Percentiles rank a stretch among this genome's conserved stretches.
Evolutionary conservation across 176 grass and related monocot genomes (phyloP).

Genomic region (Aegilops sharonensis): DNA sequence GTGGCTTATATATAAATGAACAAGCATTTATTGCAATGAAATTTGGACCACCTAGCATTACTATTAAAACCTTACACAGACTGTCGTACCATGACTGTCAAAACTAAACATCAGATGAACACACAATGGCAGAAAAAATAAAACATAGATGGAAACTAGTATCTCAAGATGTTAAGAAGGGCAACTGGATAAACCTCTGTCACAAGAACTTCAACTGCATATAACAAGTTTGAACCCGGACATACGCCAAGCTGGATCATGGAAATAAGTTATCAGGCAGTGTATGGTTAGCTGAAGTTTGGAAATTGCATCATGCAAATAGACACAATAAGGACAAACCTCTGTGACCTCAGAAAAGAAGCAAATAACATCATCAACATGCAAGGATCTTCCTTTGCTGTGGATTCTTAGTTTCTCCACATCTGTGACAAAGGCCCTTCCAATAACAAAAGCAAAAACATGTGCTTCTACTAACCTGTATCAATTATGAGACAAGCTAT

Average conservation of each 20-base stretch:
- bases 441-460: slow-evolving; percentile 99
- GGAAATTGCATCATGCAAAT: slow-evolving; percentile 8
- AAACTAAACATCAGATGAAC: slow-evolving; percentile 10
- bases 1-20: slow-evolving; percentile 12
- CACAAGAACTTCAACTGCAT: slow-evolving; percentile 88
- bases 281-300: slow-evolving; percentile 18
- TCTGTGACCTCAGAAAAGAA: slow-evolving; percentile 91
- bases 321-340: slow-evolving; percentile 48
- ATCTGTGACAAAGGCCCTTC: slow-evolving; percentile 97
- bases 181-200: slow-evolving; percentile 78
- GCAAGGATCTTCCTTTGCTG: slow-evolving; percentile 80
- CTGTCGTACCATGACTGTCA: neutral
- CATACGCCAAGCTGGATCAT: slow-evolving; percentile 75
- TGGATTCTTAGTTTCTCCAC: slow-evolving; percentile 96
- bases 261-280: slow-evolving; percentile 28
- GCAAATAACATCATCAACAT: slow-evolving; percentile 69
- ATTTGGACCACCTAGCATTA: neutral
- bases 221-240: slow-evolving; percentile 94
- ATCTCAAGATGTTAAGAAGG: slow-evolving; percentile 23
- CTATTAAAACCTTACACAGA: neutral
- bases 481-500: slow-evolving; percentile 18
- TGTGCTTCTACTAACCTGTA: slow-evolving; percentile 99
- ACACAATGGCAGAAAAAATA: slow-evolving; percentile 16
- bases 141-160: slow-evolving; percentile 32
- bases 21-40: neutral